Evolutionary conservation across 352 stramenopile genomes (phyloP).

Genomic region (Globisporangium irregulare): DNA sequence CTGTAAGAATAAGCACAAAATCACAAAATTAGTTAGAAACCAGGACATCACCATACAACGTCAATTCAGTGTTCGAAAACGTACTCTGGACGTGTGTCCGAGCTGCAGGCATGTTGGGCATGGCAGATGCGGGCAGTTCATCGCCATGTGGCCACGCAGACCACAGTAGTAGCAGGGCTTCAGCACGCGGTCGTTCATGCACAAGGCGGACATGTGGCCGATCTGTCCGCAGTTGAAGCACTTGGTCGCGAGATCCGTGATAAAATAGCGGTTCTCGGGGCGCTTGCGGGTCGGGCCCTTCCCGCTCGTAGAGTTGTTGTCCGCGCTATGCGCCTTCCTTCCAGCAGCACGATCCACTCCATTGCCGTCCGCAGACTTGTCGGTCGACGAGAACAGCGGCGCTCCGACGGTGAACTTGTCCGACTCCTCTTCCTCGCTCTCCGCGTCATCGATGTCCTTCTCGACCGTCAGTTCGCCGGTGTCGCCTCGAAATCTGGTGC

Average conservation of each 20-base stretch:
- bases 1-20: slow-evolving; percentile 18
- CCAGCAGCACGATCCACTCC: slow-evolving; percentile 16
- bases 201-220: slow-evolving; percentile 73
- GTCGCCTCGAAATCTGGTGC: slow-evolving; percentile 56
- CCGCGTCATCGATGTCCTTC: slow-evolving; percentile 31
- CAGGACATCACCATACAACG: neutral
- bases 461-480: slow-evolving; percentile 48
- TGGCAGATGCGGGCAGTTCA: slow-evolving; percentile 63
- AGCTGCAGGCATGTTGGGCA: slow-evolving; percentile 67
- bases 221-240: slow-evolving; percentile 84
- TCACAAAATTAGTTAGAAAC: neutral
- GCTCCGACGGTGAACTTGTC: slow-evolving; percentile 44
- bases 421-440: slow-evolving; percentile 27
- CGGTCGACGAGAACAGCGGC: slow-evolving; percentile 37
- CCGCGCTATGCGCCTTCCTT: slow-evolving; percentile 20
- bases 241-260: slow-evolving; percentile 80
- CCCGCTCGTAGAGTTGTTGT: slow-evolving; percentile 15
- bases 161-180: slow-evolving; percentile 81
- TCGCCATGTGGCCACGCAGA: slow-evolving; percentile 64
- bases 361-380: slow-evolving; percentile 15
- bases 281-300: slow-evolving; percentile 38
- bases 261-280: slow-evolving; percentile 74
- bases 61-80: neutral
- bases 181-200: slow-evolving; percentile 68
- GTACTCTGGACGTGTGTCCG: slow-evolving; percentile 60